Evolutionary conservation across 768 basidiomycete species (phyloP).

Genomic region (Tylopilus vinaceipallidus): DNA sequence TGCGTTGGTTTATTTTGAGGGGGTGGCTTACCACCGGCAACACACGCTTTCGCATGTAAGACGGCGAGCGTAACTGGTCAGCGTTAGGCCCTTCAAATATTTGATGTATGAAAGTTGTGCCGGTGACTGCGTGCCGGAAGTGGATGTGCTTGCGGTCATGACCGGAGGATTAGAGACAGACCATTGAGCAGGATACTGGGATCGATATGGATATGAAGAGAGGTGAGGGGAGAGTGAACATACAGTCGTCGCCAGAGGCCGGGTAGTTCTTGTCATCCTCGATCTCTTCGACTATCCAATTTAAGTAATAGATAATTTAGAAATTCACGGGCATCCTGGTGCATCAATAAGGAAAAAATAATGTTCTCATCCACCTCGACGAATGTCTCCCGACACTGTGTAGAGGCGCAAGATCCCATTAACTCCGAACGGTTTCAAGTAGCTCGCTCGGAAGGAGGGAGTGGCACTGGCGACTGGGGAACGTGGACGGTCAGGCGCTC

Average conservation of each 20-base stretch:
- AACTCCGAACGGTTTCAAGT: no score
- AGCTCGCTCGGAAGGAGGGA: no score
- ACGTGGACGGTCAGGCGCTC: no score
- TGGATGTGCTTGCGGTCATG: slow-evolving; percentile 44
- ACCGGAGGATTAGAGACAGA: slow-evolving; percentile 38
- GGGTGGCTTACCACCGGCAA: no score
- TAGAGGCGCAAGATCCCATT: no score
- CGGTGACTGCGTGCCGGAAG: slow-evolving; percentile 44
- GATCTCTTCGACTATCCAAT: slow-evolving; percentile 91
- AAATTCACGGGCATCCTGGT: slow-evolving; percentile 99
- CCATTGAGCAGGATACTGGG: slow-evolving; percentile 60
- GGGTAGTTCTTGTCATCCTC: slow-evolving; percentile 62
- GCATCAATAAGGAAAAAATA: no score
- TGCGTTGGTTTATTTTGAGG: no score
- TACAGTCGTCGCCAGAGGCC: slow-evolving; percentile 62
- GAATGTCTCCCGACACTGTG: no score
- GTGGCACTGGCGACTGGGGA: no score
- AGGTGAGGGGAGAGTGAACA: slow-evolving; percentile 32
- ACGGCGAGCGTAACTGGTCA: slow-evolving; percentile 97
- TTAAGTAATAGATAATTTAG: slow-evolving; percentile 91
- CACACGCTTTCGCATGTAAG: slow-evolving; percentile 95
- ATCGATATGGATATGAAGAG: slow-evolving; percentile 1
- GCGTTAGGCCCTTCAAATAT: slow-evolving; percentile 90
- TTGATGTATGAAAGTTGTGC: slow-evolving; percentile 81
- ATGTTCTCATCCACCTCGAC: no score